phyloP scores from a whole-genome alignment of 805 yeast species.

The Isabelozyma rhagii region DNA sequence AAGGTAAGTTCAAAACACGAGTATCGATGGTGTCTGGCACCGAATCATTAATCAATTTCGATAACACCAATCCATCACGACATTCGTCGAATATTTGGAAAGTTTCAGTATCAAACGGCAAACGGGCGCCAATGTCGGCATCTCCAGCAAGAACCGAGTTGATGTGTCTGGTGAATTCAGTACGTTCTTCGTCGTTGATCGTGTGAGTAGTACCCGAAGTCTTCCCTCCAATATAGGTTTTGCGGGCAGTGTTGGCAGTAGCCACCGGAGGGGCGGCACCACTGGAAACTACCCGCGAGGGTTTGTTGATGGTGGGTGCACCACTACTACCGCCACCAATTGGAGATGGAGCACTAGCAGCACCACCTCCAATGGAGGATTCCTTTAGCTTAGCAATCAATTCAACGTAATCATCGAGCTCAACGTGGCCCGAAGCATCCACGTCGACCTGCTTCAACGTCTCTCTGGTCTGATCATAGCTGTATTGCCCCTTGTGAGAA shows the following conservation, averaged over 20 bases:
- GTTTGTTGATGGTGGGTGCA: slow-evolving; percentile 2
- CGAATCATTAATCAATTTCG: slow-evolving; percentile 93
- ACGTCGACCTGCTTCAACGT: slow-evolving; percentile 87
- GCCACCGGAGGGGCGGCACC: slow-evolving; percentile 34
- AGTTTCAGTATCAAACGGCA: slow-evolving; percentile 90
- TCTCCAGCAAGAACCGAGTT: slow-evolving; percentile 91
- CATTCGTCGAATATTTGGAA: slow-evolving; percentile 97
- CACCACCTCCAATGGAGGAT: slow-evolving; percentile 8
- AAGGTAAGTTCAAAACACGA: slow-evolving; percentile 89
- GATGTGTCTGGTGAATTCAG: slow-evolving; percentile 94
- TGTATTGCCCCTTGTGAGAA: slow-evolving; percentile 71
- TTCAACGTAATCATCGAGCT: slow-evolving; percentile 88
- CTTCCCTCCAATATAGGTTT: slow-evolving; percentile 79
- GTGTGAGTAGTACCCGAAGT: slow-evolving; percentile 94
- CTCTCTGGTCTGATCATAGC: slow-evolving; percentile 92
- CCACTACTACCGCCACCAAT: slow-evolving; percentile 5
- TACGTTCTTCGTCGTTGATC: slow-evolving; percentile 93
- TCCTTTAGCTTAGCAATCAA: slow-evolving; percentile 78
- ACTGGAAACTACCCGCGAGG: slow-evolving; percentile 20
- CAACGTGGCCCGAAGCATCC: slow-evolving; percentile 96
- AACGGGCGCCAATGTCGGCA: slow-evolving; percentile 71
- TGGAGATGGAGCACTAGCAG: slow-evolving; percentile 13
- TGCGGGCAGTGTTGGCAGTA: slow-evolving; percentile 49
- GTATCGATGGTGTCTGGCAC: slow-evolving; percentile 98
- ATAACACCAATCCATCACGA: slow-evolving; percentile 88